These are phyloP conservation scores for Vachellia collinsii DNA, from an alignment of 306 rosid species.

Conservation along the genomic window DNA sequence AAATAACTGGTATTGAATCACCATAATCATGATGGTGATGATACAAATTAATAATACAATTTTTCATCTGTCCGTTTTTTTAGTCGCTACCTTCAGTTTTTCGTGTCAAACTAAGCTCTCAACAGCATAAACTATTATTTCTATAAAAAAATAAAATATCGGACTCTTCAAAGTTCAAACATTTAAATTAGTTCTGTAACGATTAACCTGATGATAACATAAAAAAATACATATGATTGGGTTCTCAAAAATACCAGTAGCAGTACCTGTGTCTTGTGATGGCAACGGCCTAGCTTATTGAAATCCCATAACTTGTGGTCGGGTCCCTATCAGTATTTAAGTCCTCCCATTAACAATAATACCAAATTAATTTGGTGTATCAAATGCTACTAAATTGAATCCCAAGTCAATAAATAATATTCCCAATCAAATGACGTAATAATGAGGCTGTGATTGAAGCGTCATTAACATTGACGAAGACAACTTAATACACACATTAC, in stretches of 20 bases:
- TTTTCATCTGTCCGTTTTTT: no score
- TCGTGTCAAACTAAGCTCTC: neutral
- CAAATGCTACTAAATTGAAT: no score
- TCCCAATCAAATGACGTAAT: conserved; percentile 9
- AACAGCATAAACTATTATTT: neutral
- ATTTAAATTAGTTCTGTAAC: neutral
- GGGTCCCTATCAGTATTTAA: neutral
- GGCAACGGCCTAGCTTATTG: neutral
- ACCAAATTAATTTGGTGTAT: neutral
- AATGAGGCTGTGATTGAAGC: conserved; percentile 4
- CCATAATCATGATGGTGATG: no score
- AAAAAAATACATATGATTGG: neutral
- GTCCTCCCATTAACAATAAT: neutral
- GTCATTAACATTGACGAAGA: conserved; percentile 11
- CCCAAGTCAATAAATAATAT: neutral
- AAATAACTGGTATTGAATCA: no score
- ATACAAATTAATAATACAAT: no score
- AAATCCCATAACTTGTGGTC: neutral
- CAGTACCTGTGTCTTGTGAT: no score
- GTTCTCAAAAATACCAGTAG: neutral
- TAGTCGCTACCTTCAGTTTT: neutral
- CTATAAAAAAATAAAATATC: neutral
- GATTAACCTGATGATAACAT: neutral
- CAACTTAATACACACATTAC: neutral
- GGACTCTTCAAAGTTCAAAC: neutral